Conservation (phyloP, 2,329 filamentous ascomycete genomes). For the Ophiostoma triangulosporum region DNA sequence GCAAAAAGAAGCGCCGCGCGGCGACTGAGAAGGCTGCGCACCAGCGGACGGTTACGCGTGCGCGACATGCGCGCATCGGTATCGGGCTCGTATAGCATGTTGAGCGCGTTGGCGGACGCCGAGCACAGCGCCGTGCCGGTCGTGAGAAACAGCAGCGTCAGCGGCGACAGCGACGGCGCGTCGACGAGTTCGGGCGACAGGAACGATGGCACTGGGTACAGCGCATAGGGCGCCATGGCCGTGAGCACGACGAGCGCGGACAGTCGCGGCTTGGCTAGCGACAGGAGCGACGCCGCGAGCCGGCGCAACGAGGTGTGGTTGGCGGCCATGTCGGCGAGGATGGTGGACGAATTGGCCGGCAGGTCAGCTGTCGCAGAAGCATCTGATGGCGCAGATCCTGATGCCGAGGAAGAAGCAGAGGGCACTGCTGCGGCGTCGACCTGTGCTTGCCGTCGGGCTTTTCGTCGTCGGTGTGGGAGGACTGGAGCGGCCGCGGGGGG, state of each 20-base stretch:
- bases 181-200: constrained; percentile 47
- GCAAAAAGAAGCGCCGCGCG: constrained; percentile 68
- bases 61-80: constrained; percentile 88
- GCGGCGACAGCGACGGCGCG: constrained; percentile 67
- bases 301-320: constrained; percentile 44
- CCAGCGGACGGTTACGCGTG: constrained; percentile 82
- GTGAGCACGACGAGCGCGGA: constrained; percentile 84
- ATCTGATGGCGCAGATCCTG: too few species aligned
- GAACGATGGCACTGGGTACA: constrained; percentile 85
- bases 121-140: constrained; percentile 76
- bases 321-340: constrained; percentile 38
- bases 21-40: constrained; percentile 61
- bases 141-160: constrained; percentile 87
- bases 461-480: constrained; percentile 13
- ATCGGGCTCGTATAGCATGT: constrained; percentile 89
- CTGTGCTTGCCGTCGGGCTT: constrained; percentile 2
- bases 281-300: constrained; percentile 65
- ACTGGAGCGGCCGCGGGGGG: constrained; percentile 1
- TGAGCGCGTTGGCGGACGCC: constrained; percentile 86
- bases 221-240: constrained; percentile 77
- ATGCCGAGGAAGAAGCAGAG: neutral
- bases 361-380: constrained; percentile 15
- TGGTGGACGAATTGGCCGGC: constrained; percentile 32
- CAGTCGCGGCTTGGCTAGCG: constrained; percentile 88
- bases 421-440: neutral